Percentiles rank a stretch among this genome's conserved stretches.
Evolutionary conservation across 345 rosid genomes (phyloP).

Genomic region (Turnera subulata): DNA sequence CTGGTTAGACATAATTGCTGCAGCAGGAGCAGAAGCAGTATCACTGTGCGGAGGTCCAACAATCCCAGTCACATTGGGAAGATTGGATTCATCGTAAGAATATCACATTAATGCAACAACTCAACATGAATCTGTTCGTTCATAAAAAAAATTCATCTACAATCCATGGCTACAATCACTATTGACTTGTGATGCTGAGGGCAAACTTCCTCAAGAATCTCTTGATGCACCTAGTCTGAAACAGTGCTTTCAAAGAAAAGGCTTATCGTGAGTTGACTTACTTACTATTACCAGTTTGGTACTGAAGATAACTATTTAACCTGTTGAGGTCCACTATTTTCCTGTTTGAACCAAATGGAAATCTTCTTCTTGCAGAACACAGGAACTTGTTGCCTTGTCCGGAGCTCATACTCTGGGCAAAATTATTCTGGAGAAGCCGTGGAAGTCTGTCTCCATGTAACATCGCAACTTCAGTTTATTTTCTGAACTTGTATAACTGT

Average conservation of each 20-base stretch:
- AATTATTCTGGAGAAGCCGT: slow-evolving; percentile 79
- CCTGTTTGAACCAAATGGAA: no score
- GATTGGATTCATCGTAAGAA: slow-evolving; percentile 70
- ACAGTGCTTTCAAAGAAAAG: slow-evolving; percentile 72
- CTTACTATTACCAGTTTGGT: no score
- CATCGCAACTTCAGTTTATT: slow-evolving; percentile 4
- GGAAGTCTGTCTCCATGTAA: slow-evolving; percentile 71
- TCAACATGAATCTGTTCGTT: not conserved
- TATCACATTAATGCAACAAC: not conserved
- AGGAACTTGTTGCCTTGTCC: slow-evolving; percentile 74
- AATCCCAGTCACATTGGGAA: slow-evolving; percentile 62
- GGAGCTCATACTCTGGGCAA: slow-evolving; percentile 93
- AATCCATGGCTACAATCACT: no score
- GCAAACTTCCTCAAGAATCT: slow-evolving; percentile 72
- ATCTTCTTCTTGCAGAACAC: slow-evolving; percentile 45
- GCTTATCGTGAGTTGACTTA: slow-evolving; percentile 71
- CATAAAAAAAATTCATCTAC: no score
- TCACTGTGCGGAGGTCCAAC: slow-evolving; percentile 87
- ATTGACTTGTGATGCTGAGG: slow-evolving; percentile 55
- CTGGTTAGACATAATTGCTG: slow-evolving; percentile 92
- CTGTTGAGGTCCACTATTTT: no score
- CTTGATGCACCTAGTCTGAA: slow-evolving; percentile 65
- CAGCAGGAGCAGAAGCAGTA: slow-evolving; percentile 90
- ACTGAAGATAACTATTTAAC: no score
- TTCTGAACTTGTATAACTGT: not conserved